Percentiles rank a stretch among this genome's conserved stretches.
These are phyloP conservation scores for Tricholoma terreum DNA, from an alignment of 768 basidiomycete genomes.

Conservation along the genomic window DNA sequence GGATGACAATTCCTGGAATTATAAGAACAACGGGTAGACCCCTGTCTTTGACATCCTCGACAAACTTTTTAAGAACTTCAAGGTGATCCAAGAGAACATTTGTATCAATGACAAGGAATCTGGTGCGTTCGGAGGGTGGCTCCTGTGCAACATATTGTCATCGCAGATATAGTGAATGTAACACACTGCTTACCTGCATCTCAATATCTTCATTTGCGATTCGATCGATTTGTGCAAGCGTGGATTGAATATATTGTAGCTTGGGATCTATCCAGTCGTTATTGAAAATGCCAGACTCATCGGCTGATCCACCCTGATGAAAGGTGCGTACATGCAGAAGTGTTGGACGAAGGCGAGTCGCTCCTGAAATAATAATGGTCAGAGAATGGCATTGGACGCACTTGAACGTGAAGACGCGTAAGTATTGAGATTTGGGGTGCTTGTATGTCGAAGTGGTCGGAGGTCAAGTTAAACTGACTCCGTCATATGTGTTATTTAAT, in stretches of 20 bases:
- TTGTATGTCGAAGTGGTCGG: too few species aligned
- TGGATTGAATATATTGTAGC: constrained; percentile 28
- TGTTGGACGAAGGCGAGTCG: not conserved
- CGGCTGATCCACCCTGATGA: not conserved
- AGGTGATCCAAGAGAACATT: constrained; percentile 73
- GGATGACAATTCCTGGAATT: constrained; percentile 72
- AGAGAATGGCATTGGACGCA: not conserved
- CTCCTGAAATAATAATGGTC: constrained; percentile 1
- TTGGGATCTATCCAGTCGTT: constrained; percentile 9
- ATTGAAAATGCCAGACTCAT: not conserved
- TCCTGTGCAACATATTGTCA: constrained; percentile 28
- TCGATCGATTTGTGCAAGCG: constrained; percentile 50
- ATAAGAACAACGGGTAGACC: constrained; percentile 55
- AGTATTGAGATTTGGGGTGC: too few species aligned
- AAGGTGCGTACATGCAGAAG: constrained; percentile 10
- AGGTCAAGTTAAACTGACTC: too few species aligned
- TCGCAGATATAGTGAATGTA: constrained; percentile 3
- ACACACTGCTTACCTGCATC: constrained; percentile 55
- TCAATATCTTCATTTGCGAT: constrained; percentile 67
- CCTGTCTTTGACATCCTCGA: constrained; percentile 53
- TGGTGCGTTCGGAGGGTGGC: constrained; percentile 37
- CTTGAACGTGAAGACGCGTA: not conserved
- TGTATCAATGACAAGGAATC: constrained; percentile 69
- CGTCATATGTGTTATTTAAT: too few species aligned
- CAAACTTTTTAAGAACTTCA: constrained; percentile 61